Evolutionary conservation across 345 rosid species (phyloP), one percentile per base, ranked within the genome.

Genomic region (Punica granatum): DNA sequence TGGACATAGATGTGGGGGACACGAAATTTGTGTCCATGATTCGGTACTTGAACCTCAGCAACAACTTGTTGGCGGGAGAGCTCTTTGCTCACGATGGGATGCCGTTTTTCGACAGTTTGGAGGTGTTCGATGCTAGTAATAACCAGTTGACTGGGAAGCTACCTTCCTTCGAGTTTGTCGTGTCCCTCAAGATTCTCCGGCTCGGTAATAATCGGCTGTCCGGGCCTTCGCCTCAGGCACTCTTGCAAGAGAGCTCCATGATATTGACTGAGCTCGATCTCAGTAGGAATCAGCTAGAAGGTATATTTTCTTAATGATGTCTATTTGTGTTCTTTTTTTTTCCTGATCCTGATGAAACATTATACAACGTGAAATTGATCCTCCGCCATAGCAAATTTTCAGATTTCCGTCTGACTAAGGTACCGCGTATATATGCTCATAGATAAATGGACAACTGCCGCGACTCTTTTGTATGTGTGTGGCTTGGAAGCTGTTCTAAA

Each of bases 51-150:
- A 90, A 90, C 66, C 67, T 86, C 51, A 90, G 98, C 79, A 72
- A 68, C 53, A 89, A 92, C 71, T 59, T 78, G 64, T 65, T 92
- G 74, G 78, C 30, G 25, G 97, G 95, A 18, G 67, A 83, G 79
- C 85, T 88, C 67, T 90, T 90, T 69, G 84, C 89, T 72, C 88
- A 86, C 67, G 98, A 87, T 69, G 95, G 92, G 58, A 77, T 85
- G 72, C 88, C 95, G 3, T 92, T 63, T 82, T 92, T 92, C 42
- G 96, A 90, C 76, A 86, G 86, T 67, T 78, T 90, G 70, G 95
- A 92, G 74, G 97, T 88, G 69, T 82, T 92, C 64, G 98, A 92
- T 90, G 98, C 88, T 16, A 90, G 90, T 76, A 70, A 81, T 67
- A 92, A 90, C 76, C 82, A 72, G 69, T 78, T 92, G 70, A 78